phyloP scores from a whole-genome alignment of 148 eudicot genomes.

The Cornus suecica region DNA sequence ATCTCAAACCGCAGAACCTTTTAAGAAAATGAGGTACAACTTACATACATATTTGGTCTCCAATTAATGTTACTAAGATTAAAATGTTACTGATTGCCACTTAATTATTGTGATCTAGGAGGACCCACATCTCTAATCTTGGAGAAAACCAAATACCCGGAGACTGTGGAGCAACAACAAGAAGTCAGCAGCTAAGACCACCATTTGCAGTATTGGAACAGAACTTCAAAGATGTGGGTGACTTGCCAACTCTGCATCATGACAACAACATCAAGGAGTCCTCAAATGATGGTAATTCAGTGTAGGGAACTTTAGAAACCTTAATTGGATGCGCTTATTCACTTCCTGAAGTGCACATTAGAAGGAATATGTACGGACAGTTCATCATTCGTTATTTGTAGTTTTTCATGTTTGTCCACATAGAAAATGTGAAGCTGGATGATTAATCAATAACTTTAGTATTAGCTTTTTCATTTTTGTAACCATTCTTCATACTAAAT shows the following conservation, averaged over 20 bases:
- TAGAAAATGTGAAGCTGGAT: background rate
- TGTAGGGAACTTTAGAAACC: background rate
- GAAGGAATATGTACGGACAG: background rate
- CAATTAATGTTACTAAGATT: background rate
- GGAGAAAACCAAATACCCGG: conserved; percentile 25
- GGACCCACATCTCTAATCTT: conserved; percentile 43
- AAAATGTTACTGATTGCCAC: conserved; percentile 2
- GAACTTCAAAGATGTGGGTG: conserved; percentile 29
- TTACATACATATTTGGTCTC: background rate
- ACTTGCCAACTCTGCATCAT: conserved; percentile 24
- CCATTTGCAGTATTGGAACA: conserved; percentile 70
- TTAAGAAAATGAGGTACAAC: conserved; percentile 62
- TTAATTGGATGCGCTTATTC: background rate
- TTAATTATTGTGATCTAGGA: conserved; percentile 31
- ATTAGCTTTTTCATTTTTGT: too few species aligned
- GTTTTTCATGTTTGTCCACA: background rate
- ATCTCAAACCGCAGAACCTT: conserved; percentile 34
- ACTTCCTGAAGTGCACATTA: conserved; percentile 8
- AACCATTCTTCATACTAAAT: background rate
- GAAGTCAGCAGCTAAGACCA: conserved; percentile 44
- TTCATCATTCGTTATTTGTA: background rate
- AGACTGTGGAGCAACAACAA: conserved; percentile 25
- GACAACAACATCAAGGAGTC: conserved; percentile 28
- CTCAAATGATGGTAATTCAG: conserved; percentile 48
- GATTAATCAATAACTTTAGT: background rate